Base-by-base conservation (phyloP, 805 yeast species). In the Metschnikowia lachancei region DNA sequence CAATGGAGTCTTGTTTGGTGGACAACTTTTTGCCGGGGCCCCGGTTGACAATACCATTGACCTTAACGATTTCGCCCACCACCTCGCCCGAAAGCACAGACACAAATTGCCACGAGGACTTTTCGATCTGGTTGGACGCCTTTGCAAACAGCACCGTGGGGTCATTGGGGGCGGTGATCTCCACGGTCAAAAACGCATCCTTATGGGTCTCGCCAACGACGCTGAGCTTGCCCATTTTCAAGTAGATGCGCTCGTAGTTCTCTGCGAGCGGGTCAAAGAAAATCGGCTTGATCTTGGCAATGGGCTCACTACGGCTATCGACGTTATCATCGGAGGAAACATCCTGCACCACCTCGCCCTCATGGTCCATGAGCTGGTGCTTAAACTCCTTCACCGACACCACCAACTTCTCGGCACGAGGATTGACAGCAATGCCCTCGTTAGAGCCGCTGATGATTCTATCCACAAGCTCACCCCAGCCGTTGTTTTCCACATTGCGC, bases 391-490 rank as follows among this genome's bases (percentile, higher is more conserved):
- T 87, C 38, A 88, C 78, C 1, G 91, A 75, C 9, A 87, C 76
- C 29, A 80, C 75, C 53, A 89, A 69, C 47, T 74, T 75, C 56
- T 85, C 91, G 3, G 94, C 89, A 62, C 95, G 75, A 22, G 92
- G 90, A 50, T 87, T 86, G 24, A 86, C 77, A 3, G 91, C 92
- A 44, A 87, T 80, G 52, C 95, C 95, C 45, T 77, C 78, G 47
- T 75, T 78, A 0, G 91, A 79, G 20, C 95, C 94, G 13, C 78
- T 63, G 52, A 89, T 83, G 50, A 89, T 85, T 57, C 95, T 72
- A 57, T 87, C 89, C 18, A 85, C 78, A 41, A 87, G 67, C 51
- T 85, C 91, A 67, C 96, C 97, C 96, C 96, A 89, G 41, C 97
- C 97, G 49, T 80, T 76, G 60, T 82, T 83, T 19, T 50, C 55